Evolutionary conservation across 768 basidiomycete genomes (phyloP).

Genomic region (Lentinula aciculospora): DNA sequence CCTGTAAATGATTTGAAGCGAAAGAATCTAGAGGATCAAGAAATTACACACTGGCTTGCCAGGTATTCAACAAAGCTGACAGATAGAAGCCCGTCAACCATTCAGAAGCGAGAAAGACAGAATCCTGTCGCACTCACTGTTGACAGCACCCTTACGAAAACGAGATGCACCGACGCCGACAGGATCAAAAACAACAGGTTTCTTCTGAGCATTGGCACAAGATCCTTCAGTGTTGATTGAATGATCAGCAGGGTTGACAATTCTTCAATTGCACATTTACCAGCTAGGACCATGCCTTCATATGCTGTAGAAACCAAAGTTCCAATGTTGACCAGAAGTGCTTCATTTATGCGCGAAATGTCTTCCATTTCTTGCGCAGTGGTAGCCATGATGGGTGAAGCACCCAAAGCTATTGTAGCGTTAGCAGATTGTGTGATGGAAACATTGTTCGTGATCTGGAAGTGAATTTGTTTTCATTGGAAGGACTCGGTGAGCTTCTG

Average conservation of each 20-base stretch:
- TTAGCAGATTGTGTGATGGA: conserved; percentile 90
- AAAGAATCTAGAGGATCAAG: neutral
- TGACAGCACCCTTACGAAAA: conserved; percentile 59
- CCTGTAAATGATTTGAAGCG: neutral
- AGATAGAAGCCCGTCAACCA: conserved; percentile 6
- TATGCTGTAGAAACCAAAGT: conserved; percentile 55
- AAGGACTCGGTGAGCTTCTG: neutral
- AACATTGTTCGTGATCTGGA: conserved; percentile 84
- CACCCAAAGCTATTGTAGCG: conserved; percentile 80
- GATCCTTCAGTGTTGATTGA: conserved; percentile 23
- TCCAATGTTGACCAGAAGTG: conserved; percentile 84
- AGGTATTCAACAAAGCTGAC: conserved; percentile 62
- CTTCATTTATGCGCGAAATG: conserved; percentile 57
- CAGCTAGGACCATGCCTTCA: conserved; percentile 73
- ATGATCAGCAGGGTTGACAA: neutral
- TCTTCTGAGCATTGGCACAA: conserved; percentile 61
- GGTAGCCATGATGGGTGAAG: conserved; percentile 90
- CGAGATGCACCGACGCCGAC: conserved; percentile 85
- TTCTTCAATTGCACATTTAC: conserved; percentile 20
- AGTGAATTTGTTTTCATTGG: neutral
- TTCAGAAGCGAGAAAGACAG: neutral
- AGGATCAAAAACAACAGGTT: conserved; percentile 85
- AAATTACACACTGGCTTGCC: conserved; percentile 56
- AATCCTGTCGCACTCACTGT: conserved; percentile 31
- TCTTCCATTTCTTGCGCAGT: conserved; percentile 79